Base-by-base conservation (phyloP, 805 yeast genomes). In the Suhomyces canberraensis region DNA sequence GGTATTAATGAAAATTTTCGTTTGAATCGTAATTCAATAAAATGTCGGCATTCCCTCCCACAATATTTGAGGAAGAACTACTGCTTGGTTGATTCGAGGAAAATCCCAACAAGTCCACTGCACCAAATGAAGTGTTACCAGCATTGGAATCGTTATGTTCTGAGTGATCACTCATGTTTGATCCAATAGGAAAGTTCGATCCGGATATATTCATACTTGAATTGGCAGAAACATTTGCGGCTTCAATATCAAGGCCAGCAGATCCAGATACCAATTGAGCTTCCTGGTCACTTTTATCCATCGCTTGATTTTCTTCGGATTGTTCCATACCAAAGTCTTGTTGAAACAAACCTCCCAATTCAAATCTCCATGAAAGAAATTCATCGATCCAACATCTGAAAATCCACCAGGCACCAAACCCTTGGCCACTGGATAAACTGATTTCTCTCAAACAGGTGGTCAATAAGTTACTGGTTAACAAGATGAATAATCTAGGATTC, bases 361-460 rank as follows among this genome's bases (percentile, higher is more conserved):
- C 88, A 17, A 81, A 80, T 39, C 74, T 61, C 79, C 87, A 81
- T 2, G 71, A 71, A 42, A 82, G 63, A 71, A 77, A 83, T 50
- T 84, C 91, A 50, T 81, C 87, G 5, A 79, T 64, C 89, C 91
- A 84, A 53, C 88, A 79, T 38, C 84, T 66, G 3, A 82, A 66
- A 29, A 77, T 70, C 87, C 88, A 83, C 91, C 91, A 84, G 2
- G 79, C 75, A 8, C 79, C 79, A 52, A 84, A 81, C 2, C 81
- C 73, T 29, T 71, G 70, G 6, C 79, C 79, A 2, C 79, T 79
- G 16, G 65, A 66, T 38, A 77, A 60, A 22, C 83, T 75, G 41
- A 83, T 69, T 47, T 81, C 87, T 42, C 87, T 64, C 27, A 80
- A 59, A 14, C 82, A 75, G 11, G 79, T 68, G 5, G 84, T 79